Evolutionary conservation across 2,329 filamentous ascomycete species (phyloP).

Genomic region (Verruconis gallopava): DNA sequence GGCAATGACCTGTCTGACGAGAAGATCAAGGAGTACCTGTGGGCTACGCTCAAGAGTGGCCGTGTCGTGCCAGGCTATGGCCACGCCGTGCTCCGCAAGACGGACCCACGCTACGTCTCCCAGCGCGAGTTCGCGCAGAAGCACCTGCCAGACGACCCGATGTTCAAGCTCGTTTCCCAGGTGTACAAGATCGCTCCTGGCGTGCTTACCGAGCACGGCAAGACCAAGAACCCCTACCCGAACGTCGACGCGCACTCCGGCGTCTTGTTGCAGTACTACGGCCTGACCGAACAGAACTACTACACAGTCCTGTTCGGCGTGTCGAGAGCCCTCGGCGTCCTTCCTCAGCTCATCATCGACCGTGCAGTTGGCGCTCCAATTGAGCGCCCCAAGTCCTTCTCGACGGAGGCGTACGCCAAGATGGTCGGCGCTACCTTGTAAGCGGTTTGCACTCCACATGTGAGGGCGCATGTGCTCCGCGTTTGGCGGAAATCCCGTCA

Average conservation of each 20-base stretch:
- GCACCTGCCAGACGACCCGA: constrained; percentile 90
- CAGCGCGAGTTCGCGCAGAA: constrained; percentile 94
- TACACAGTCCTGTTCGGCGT: constrained; percentile 99
- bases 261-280: constrained; percentile 99
- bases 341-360: constrained; percentile 99
- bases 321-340: constrained; percentile 91
- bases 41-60: constrained; percentile 89
- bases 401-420: constrained; percentile 92
- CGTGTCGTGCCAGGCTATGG: constrained; percentile 97
- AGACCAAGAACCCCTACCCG: constrained; percentile 99
- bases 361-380: constrained; percentile 93
- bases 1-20: constrained; percentile 93
- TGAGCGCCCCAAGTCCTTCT: constrained; percentile 98
- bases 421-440: constrained; percentile 83
- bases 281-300: constrained; percentile 96
- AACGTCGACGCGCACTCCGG: constrained; percentile 98
- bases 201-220: constrained; percentile 98
- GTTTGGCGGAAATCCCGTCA: too few relatives aligned
- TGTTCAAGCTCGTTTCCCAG: constrained; percentile 99
- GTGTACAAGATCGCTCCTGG: constrained; percentile 99
- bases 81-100: constrained; percentile 98
- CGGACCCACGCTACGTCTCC: constrained; percentile 94
- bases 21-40: constrained; percentile 97
- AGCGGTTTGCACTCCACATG: too few relatives aligned
- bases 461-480: too few relatives aligned